Evolutionary conservation across 164 flowering plant genomes (phyloP).

Genomic region (Kalanchoe fedtschenkoi): DNA sequence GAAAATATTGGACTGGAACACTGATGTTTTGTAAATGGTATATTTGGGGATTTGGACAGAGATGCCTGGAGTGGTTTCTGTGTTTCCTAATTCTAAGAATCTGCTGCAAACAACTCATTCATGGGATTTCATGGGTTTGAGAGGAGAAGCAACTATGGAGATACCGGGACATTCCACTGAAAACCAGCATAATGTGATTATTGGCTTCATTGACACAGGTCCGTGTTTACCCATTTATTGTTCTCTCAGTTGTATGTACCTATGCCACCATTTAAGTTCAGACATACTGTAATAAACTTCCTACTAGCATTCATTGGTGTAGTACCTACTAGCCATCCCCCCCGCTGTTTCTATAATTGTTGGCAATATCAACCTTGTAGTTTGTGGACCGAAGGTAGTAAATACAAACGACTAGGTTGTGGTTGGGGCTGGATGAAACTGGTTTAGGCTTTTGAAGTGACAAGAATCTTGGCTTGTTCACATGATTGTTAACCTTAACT

Average conservation of each 20-base stretch:
- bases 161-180: slow-evolving; percentile 58
- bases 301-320: neutral
- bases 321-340: neutral
- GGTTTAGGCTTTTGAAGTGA: neutral
- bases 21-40: neutral
- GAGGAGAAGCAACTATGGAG: slow-evolving; percentile 52
- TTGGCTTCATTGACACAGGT: slow-evolving; percentile 83
- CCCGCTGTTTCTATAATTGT: neutral
- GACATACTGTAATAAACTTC: neutral
- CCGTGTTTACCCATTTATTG: neutral
- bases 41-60: slow-evolving; percentile 21
- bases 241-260: neutral
- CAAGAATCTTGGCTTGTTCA: neutral
- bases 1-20: too few species aligned
- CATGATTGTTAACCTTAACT: neutral
- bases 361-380: neutral
- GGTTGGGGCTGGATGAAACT: neutral
- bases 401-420: neutral
- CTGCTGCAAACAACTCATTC: slow-evolving; percentile 73
- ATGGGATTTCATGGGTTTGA: slow-evolving; percentile 86
- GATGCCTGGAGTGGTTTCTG: slow-evolving; percentile 79
- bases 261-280: neutral
- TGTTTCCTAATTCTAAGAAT: slow-evolving; percentile 52
- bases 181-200: slow-evolving; percentile 59
- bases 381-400: neutral